These are phyloP conservation scores for Linnemannia schmuckeri DNA, from an alignment of 192 early-diverging fungal species.

Conservation along the genomic window DNA sequence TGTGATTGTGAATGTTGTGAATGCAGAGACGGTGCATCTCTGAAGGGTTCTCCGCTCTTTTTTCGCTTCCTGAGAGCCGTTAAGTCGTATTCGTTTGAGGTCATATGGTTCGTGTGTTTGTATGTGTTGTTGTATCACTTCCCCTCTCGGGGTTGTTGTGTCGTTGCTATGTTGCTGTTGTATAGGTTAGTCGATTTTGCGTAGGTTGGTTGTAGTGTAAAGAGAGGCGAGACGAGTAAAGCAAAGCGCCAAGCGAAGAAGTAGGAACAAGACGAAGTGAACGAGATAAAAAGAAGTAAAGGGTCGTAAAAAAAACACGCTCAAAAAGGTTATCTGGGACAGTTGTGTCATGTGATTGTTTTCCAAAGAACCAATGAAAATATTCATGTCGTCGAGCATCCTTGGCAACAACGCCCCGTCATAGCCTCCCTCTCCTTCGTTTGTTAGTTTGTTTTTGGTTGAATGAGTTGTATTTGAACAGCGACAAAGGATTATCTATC, in stretches of 20 bases:
- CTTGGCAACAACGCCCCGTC: not conserved
- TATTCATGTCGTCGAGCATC: too few relatives aligned
- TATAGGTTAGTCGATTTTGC: not conserved
- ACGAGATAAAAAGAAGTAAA: not conserved
- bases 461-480: slow-evolving; percentile 3
- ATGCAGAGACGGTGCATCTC: not conserved
- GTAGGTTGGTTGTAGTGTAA: too few relatives aligned
- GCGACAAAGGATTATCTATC: not conserved
- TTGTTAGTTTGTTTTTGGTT: not conserved
- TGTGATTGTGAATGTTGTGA: slow-evolving; percentile 7
- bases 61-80: slow-evolving; percentile 4
- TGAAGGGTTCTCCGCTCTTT: not conserved
- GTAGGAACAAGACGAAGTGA: not conserved
- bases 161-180: not conserved
- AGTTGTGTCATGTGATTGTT: not conserved
- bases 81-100: not conserved
- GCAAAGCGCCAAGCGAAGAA: not conserved
- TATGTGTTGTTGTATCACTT: not conserved
- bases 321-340: not conserved
- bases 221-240: too few relatives aligned
- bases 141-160: not conserved
- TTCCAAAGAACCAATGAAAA: not conserved
- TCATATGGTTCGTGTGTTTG: not conserved
- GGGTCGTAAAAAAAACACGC: not conserved
- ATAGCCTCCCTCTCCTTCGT: not conserved